Evolutionary conservation across 495 filamentous ascomycete genomes (phyloP).

Genomic region (Acidiella bohemica): DNA sequence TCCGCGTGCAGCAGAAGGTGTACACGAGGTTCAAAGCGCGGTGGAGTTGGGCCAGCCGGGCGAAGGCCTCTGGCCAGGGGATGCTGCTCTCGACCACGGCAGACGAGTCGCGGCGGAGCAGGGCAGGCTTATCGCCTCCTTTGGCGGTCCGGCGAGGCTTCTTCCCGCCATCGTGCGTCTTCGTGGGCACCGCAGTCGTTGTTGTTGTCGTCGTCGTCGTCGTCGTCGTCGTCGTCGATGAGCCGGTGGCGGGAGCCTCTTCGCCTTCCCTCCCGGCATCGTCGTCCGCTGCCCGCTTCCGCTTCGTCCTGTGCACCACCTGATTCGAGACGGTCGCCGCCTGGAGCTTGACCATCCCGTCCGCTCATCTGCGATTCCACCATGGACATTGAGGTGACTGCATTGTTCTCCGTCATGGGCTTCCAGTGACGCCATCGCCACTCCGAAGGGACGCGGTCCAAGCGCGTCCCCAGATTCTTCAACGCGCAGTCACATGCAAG

Average conservation of each 20-base stretch:
- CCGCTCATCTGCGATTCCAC: not conserved
- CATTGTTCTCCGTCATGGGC: too few species aligned
- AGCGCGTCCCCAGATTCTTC: not conserved
- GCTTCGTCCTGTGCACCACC: constrained; percentile 41
- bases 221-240: too few species aligned
- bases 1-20: constrained; percentile 86
- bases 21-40: constrained; percentile 81
- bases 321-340: constrained; percentile 43
- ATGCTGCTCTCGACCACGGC: constrained; percentile 33
- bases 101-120: constrained; percentile 32
- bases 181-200: constrained; percentile 34
- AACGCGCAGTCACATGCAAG: constrained; percentile 10
- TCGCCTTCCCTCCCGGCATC: constrained; percentile 17
- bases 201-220: constrained; percentile 11
- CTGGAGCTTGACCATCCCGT: constrained; percentile 42
- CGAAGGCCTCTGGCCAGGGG: constrained; percentile 66
- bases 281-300: constrained; percentile 28
- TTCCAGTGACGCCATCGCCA: constrained; percentile 11
- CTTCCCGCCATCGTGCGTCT: constrained; percentile 41
- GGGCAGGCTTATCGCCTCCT: constrained; percentile 21
- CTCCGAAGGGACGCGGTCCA: not conserved
- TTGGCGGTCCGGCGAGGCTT: constrained; percentile 33
- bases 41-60: constrained; percentile 59
- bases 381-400: not conserved
- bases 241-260: not conserved